Evolutionary conservation across 768 basidiomycete species (phyloP), one percentile per base, ranked within the genome.

Genomic region (Vishniacozyma victoriae): DNA sequence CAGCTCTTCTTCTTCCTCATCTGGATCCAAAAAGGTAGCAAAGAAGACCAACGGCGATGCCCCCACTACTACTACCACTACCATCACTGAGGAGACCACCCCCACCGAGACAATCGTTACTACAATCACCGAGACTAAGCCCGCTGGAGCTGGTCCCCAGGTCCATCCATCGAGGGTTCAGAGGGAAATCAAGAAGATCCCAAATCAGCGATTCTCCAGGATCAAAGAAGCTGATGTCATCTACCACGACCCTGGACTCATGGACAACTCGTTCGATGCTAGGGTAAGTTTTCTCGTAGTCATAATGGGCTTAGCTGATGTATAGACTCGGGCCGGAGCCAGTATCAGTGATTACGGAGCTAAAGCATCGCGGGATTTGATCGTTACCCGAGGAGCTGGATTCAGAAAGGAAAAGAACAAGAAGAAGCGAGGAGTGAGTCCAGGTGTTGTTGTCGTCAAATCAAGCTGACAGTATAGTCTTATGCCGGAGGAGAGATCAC

Each of bases 391-490:
- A 1, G 93, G 93, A 2, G 85, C 87, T 40, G 89, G 89, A 2
- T 99, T 99, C 77, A 80, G 90, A 46, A 99, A 97, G 73, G 93
- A 95, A 78, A 99, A 99, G 75, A 96, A 95, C 76, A 99, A 97
- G 81, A 97, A 97, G 76, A 99, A 99, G 75, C 77, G 86, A 60
- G 93, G 91, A 3, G 67, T 61, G 35, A 67, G 65, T 61, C 4
- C 37, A 14, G 43, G 1, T 39, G 3, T 11, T 27, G 14, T 15
- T 36, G 31, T 23, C 29, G 29, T 33, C 11, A 27, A 15, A 31
- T 19, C 39, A 35, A 16, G 41, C 35, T 35, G 1, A 3, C 22
- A 22, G 5, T 2, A n/a, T 49, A 70, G 60, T 89, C 85, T 52
- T 96, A 96, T 73, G 80, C 81, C 37, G 91, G 93, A 12, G 93